phyloP scores from a whole-genome alignment of 108 stramenopile species.

The Cyclotella atomus region DNA sequence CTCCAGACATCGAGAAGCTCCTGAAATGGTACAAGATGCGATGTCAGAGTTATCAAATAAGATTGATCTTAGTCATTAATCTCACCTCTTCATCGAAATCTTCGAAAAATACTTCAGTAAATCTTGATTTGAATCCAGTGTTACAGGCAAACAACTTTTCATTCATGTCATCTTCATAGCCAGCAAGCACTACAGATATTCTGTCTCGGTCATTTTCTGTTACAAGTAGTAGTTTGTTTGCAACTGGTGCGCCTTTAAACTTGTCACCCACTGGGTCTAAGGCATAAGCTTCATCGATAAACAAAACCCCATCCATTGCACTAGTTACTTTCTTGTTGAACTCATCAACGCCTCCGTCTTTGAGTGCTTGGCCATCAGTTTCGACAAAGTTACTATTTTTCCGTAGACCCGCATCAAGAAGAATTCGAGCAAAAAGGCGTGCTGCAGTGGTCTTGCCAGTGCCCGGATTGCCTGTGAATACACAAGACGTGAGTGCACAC shows the following conservation, averaged over 20 bases:
- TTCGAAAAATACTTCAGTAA: constrained; percentile 44
- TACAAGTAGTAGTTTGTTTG: constrained; percentile 41
- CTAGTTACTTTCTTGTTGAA: constrained; percentile 26
- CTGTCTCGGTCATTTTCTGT: constrained; percentile 44
- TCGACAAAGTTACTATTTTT: constrained; percentile 30
- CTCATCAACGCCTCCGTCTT: constrained; percentile 43
- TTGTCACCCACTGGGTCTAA: constrained; percentile 44
- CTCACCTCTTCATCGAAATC: constrained; percentile 51
- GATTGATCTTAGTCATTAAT: background rate
- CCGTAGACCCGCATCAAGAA: constrained; percentile 37
- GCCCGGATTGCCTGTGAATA: background rate
- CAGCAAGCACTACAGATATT: constrained; percentile 54
- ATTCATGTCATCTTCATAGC: constrained; percentile 54
- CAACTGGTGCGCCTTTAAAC: constrained; percentile 48
- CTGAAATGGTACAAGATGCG: no score
- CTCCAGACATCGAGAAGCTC: constrained; percentile 48
- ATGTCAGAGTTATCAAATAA: no score
- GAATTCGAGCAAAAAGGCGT: constrained; percentile 40
- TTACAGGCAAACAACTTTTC: constrained; percentile 51
- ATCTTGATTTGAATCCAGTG: constrained; percentile 47
- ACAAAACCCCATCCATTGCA: constrained; percentile 35
- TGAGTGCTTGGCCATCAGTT: constrained; percentile 30
- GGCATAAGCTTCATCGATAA: constrained; percentile 40
- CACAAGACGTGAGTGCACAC: background rate
- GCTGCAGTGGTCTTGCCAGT: constrained; percentile 35